These are phyloP conservation scores for Boeremia lycopersici DNA, from an alignment of 2,329 filamentous ascomycete genomes.

Conservation along the genomic window DNA sequence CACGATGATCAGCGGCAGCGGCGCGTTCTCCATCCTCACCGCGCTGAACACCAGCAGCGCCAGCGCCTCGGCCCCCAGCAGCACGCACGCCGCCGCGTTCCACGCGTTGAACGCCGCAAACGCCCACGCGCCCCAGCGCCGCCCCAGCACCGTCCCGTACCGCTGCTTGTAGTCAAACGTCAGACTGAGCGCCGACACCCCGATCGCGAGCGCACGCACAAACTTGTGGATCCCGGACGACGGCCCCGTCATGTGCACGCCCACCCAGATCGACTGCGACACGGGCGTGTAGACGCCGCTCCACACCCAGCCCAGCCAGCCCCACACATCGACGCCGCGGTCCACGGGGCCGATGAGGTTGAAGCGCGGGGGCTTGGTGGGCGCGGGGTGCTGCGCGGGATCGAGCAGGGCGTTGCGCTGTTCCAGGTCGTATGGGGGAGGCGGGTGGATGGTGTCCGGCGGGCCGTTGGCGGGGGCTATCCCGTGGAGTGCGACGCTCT, in stretches of 20 bases:
- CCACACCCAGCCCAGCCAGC: slow-evolving; percentile 16
- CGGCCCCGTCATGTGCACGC: not conserved
- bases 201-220: slow-evolving; percentile 15
- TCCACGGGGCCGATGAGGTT: not conserved
- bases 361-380: too few relatives aligned
- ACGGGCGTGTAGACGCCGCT: slow-evolving; percentile 19
- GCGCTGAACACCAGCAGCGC: not conserved
- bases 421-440: too few relatives aligned
- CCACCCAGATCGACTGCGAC: slow-evolving; percentile 15
- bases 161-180: slow-evolving; percentile 19
- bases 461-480: too few relatives aligned
- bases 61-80: not conserved
- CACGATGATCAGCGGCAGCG: not conserved
- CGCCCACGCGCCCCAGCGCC: slow-evolving; percentile 13
- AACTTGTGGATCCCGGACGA: not conserved
- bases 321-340: not conserved
- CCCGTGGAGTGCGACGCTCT: not conserved
- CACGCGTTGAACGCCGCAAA: slow-evolving; percentile 13
- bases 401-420: too few relatives aligned
- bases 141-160: slow-evolving; percentile 3
- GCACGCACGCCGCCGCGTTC: not conserved
- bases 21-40: not conserved
- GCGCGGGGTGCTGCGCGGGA: not conserved
- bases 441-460: too few relatives aligned
- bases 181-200: slow-evolving; percentile 12